These are phyloP conservation scores for Yarrowia alimentaria DNA, from an alignment of 805 yeast genomes.

Conservation along the genomic window DNA sequence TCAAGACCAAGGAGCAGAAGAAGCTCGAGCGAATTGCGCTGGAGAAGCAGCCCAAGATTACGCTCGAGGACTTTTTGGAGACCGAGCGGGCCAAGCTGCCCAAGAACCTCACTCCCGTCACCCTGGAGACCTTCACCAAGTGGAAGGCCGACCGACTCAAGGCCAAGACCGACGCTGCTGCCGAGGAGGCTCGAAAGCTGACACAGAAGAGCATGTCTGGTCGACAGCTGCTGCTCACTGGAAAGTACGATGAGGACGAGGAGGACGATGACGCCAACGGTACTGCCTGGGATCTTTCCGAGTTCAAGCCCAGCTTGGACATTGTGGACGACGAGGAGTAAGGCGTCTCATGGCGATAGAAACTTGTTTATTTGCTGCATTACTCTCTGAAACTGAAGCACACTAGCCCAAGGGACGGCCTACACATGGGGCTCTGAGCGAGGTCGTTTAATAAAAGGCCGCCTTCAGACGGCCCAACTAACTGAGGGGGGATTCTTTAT, in stretches of 20 bases:
- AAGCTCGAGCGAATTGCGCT: conserved; percentile 80
- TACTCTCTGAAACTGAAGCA: too few relatives aligned
- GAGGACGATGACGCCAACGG: conserved; percentile 36
- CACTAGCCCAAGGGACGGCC: too few relatives aligned
- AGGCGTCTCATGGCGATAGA: background rate
- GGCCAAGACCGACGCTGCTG: conserved; percentile 46
- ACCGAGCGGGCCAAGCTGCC: conserved; percentile 87
- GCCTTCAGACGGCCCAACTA: too few relatives aligned
- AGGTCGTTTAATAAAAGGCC: too few relatives aligned
- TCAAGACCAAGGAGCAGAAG: conserved; percentile 96
- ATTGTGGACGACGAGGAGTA: conserved; percentile 8
- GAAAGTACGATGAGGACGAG: conserved; percentile 40
- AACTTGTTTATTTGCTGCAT: too few relatives aligned
- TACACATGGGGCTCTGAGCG: too few relatives aligned
- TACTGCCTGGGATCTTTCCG: conserved; percentile 26
- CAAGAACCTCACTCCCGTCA: conserved; percentile 74
- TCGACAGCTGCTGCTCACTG: conserved; percentile 43
- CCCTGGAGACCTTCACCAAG: conserved; percentile 68
- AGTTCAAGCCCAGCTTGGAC: conserved; percentile 26
- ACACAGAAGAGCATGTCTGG: conserved; percentile 38
- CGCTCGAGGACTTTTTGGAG: conserved; percentile 93
- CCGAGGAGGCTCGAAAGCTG: conserved; percentile 46
- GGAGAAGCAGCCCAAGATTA: conserved; percentile 82
- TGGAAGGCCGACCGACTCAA: conserved; percentile 77
- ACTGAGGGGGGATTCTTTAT: background rate